Evolutionary conservation across 140 eudicot genomes (phyloP), one percentile per base, ranked within the genome.

Genomic region (Anethum foeniculum): DNA sequence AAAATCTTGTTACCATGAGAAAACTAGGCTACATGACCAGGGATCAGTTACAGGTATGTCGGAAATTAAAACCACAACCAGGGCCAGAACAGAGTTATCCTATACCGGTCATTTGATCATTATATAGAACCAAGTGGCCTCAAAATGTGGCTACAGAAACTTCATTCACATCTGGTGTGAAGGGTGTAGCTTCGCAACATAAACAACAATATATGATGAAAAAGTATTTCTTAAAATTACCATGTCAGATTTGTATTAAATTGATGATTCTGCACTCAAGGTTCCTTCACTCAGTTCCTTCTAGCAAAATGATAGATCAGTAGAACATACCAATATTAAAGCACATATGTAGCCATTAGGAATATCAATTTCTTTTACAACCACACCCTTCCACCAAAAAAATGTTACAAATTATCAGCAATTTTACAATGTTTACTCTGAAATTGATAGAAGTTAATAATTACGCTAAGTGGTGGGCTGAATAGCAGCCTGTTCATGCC

Each of bases 401-500:
- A 4, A 1, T 74, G 78, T 44, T 62, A 25, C 69, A 25, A 62
- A 47, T 47, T 47, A 46, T 75, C 79, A 25, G 62, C 64, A 75
- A 0, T 27, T 47, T 16, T n/a, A 43, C 54, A 74, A 74, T 25
- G 27, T 12, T 6, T 16, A 14, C 60, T 16, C 38, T 2, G 8
- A 41, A 39, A 30, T 41, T 1, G 11, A 19, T 3, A 11, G 9
- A 43, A 23, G 54, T 73, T 1, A 3, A 21, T 3, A 25, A 43
- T 47, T 47, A 47, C 0, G 81, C 78, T 89, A 92, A 16, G 86
- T 71, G 49, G 89, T 56, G 69, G 95, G 89, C 69, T 90, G 87
- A 38, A 92, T 72, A 43, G 82, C 78, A 0, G 97, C 97, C 80
- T 92, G 97, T 79, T 95, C 90, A 83, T 91, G 97, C 97, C 97